A percentile compares a stretch with the other conserved stretches of the same genome.
Evolutionary conservation across 2,329 filamentous ascomycete genomes (phyloP).

Genomic region (Fusarium musae): DNA sequence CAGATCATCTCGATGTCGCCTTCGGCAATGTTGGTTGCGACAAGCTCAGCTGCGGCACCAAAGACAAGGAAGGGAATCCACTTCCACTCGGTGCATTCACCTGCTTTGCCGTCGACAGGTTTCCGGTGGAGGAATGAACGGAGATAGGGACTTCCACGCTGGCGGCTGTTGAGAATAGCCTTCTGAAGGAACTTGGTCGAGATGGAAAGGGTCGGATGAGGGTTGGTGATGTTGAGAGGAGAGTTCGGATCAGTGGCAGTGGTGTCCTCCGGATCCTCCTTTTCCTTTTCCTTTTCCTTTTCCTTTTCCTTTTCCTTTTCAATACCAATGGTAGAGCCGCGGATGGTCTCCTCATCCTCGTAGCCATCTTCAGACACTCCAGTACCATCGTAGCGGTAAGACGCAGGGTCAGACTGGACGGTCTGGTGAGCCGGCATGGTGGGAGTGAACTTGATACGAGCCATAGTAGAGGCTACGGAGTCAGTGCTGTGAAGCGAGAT

Average conservation of each 20-base stretch:
- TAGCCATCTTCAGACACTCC: not conserved
- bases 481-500: not conserved
- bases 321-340: accelerated
- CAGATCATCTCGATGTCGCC: slow-evolving; percentile 3
- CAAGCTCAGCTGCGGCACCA: not conserved
- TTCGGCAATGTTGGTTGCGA: not conserved
- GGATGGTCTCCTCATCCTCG: not conserved
- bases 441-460: not conserved
- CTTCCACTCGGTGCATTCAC: not conserved
- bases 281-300: too few species aligned
- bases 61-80: not conserved
- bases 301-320: not conserved
- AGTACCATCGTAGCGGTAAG: not conserved
- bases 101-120: not conserved
- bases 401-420: not conserved
- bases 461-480: not conserved
- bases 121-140: not conserved
- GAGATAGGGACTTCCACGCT: not conserved
- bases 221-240: not conserved
- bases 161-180: not conserved
- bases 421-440: not conserved
- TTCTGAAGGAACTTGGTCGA: not conserved
- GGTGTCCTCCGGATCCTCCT: not conserved
- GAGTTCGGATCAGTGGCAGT: not conserved
- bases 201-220: not conserved